These are phyloP conservation scores for Alternaria ethzedia DNA, from an alignment of 2,329 filamentous ascomycete species.

Conservation along the genomic window DNA sequence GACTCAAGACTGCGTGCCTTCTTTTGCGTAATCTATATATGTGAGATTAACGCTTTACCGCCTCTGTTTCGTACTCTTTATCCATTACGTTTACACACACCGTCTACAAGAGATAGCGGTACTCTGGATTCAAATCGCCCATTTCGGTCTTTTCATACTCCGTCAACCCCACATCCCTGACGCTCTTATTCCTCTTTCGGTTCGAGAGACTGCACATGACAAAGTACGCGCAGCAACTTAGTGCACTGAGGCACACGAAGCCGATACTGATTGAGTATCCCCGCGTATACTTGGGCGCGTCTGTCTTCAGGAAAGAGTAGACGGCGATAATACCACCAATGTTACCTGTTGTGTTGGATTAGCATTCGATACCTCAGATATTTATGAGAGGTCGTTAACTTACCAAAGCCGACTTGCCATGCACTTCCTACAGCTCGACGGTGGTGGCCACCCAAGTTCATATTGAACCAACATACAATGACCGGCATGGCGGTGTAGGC, in stretches of 20 bases:
- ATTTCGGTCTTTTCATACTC: conserved; percentile 68
- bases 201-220: conserved; percentile 67
- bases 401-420: conserved; percentile 53
- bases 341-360: conserved; percentile 49
- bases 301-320: conserved; percentile 59
- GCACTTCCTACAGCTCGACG: conserved; percentile 56
- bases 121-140: conserved; percentile 66
- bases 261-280: conserved; percentile 80
- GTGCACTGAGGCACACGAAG: conserved; percentile 72
- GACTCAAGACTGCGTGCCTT: background rate
- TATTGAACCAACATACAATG: conserved; percentile 65
- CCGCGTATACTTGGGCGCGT: conserved; percentile 71
- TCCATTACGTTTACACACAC: background rate
- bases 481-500: conserved; percentile 90
- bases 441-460: conserved; percentile 61
- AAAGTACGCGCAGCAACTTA: conserved; percentile 67
- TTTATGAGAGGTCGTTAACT: background rate
- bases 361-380: background rate
- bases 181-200: conserved; percentile 59
- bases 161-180: conserved; percentile 58
- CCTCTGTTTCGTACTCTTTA: background rate
- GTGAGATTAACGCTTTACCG: background rate
- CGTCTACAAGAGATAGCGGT: conserved; percentile 63
- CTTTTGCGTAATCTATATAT: background rate
- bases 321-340: conserved; percentile 61